A percentile compares a stretch with the other conserved stretches of the same genome.
phyloP scores from a whole-genome alignment of 768 basidiomycete genomes.

The Rhizopogon vesiculosus region DNA sequence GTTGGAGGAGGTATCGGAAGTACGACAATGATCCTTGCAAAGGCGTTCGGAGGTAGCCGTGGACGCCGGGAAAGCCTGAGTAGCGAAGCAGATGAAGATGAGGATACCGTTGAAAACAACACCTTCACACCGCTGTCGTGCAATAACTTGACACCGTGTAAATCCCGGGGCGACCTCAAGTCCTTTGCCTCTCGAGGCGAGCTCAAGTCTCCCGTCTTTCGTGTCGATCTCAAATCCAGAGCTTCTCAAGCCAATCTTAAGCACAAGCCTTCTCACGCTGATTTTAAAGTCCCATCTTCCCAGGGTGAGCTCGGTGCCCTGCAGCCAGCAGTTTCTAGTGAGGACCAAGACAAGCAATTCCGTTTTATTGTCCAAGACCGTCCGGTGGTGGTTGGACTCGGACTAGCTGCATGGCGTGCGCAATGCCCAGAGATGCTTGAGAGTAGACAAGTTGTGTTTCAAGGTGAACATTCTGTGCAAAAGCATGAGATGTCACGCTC shows the following conservation, averaged over 20 bases:
- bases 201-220: not conserved
- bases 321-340: not conserved
- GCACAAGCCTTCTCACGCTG: not conserved
- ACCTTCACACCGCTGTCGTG: not conserved
- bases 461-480: conserved; percentile 30
- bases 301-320: not conserved
- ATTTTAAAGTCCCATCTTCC: not conserved
- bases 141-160: not conserved
- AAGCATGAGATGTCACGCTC: not conserved
- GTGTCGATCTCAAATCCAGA: not conserved
- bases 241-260: not conserved
- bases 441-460: conserved; percentile 47
- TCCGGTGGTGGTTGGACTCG: conserved; percentile 48
- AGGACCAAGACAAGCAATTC: conserved; percentile 31
- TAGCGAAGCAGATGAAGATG: not conserved
- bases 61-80: conserved; percentile 5
- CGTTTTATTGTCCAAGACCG: conserved; percentile 56
- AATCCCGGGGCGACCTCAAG: not conserved
- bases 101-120: not conserved
- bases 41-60: conserved; percentile 24
- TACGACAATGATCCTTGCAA: conserved; percentile 38
- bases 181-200: not conserved
- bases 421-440: conserved; percentile 57
- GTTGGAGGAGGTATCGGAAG: conserved; percentile 70
- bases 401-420: conserved; percentile 51